Conservation (phyloP, 768 basidiomycete genomes). For the Rhizopogon vulgaris region DNA sequence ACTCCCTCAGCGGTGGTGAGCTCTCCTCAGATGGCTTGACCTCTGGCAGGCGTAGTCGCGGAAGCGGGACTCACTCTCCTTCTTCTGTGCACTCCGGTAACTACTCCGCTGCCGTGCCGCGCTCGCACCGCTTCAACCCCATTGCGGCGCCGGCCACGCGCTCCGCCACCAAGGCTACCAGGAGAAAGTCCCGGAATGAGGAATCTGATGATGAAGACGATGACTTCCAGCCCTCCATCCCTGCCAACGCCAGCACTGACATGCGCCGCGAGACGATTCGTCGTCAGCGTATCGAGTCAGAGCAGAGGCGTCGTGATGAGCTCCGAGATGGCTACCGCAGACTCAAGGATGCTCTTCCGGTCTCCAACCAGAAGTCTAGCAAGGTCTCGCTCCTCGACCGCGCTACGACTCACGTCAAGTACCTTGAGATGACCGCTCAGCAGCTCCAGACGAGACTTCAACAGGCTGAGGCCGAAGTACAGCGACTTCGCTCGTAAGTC, state of each 20-base stretch:
- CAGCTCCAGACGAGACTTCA: constrained; percentile 73
- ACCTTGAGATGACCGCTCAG: constrained; percentile 74
- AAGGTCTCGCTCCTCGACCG: constrained; percentile 88
- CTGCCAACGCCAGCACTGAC: constrained; percentile 45
- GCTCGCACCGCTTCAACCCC: constrained; percentile 78
- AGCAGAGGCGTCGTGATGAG: constrained; percentile 88
- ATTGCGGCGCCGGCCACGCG: constrained; percentile 47
- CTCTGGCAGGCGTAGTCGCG: constrained; percentile 64
- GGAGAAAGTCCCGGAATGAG: constrained; percentile 48
- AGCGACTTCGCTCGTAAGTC: constrained; percentile 61
- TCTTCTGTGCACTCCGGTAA: constrained; percentile 41
- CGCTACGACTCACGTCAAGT: constrained; percentile 81
- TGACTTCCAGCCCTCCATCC: constrained; percentile 56
- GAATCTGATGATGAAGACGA: constrained; percentile 71
- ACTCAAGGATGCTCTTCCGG: constrained; percentile 85
- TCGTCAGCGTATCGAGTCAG: constrained; percentile 89
- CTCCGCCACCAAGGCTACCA: constrained; percentile 46
- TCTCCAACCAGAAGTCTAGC: constrained; percentile 88
- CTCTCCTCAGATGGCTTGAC: constrained; percentile 66
- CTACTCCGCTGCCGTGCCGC: constrained; percentile 56
- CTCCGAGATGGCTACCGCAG: constrained; percentile 88
- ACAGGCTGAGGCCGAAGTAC: constrained; percentile 73
- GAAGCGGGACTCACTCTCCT: constrained; percentile 55
- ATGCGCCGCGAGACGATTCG: constrained; percentile 86
- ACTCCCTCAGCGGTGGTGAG: constrained; percentile 65